These are phyloP conservation scores for Sarocladiaceae sp. DNA, from an alignment of 2,329 filamentous ascomycete genomes.

Conservation along the genomic window DNA sequence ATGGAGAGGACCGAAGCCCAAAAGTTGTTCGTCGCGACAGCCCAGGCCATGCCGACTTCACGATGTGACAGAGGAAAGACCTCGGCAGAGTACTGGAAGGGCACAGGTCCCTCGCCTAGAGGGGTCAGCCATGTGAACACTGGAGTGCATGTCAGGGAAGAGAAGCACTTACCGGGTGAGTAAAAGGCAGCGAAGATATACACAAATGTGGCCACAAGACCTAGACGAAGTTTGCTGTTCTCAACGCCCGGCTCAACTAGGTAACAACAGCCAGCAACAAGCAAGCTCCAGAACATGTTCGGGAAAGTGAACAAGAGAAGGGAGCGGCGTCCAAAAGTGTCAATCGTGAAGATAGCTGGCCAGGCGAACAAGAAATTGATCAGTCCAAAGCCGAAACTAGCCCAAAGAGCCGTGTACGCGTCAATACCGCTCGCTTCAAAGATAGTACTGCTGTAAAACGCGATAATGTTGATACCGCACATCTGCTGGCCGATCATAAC, in stretches of 20 bases:
- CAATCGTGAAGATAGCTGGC: constrained; percentile 51
- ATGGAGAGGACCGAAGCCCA: constrained; percentile 43
- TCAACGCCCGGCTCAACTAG: constrained; percentile 24
- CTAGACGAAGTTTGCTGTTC: constrained; percentile 40
- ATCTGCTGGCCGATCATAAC: constrained; percentile 28
- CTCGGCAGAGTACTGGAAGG: constrained; percentile 55
- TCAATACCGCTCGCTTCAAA: constrained; percentile 36
- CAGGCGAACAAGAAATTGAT: constrained; percentile 49
- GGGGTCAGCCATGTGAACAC: no score
- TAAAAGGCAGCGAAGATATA: constrained; percentile 62
- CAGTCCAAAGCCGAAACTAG: constrained; percentile 41
- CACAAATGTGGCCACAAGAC: constrained; percentile 53
- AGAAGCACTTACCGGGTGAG: constrained; percentile 42
- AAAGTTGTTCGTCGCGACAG: constrained; percentile 53
- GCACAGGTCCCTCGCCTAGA: constrained; percentile 47
- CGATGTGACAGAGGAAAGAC: constrained; percentile 57
- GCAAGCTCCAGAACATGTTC: constrained; percentile 22
- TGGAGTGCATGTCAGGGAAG: no score
- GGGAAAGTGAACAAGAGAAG: constrained; percentile 30
- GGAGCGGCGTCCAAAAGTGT: constrained; percentile 45
- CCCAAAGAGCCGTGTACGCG: constrained; percentile 36
- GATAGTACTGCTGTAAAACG: constrained; percentile 47
- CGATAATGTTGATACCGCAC: constrained; percentile 33
- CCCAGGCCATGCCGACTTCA: constrained; percentile 58
- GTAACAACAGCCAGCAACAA: constrained; percentile 27